A percentile compares a stretch with the other conserved stretches of the same genome.
These are phyloP conservation scores for Blastocystis sp. DNA, from an alignment of 352 stramenopile species.

Conservation along the genomic window DNA sequence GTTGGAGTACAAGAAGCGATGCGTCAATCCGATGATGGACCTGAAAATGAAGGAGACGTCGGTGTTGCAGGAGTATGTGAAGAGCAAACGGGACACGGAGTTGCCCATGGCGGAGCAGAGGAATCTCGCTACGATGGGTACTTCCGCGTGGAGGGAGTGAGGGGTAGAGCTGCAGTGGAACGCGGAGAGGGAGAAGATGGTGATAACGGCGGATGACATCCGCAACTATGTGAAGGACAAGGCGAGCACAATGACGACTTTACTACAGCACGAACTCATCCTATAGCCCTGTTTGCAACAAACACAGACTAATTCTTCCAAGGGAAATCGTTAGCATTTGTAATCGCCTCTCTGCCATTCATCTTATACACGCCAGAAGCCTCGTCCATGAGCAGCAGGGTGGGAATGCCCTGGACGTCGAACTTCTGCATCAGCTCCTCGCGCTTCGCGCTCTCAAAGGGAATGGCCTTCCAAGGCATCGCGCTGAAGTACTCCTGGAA, in stretches of 20 bases:
- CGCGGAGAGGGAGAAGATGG: background rate
- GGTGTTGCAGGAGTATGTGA: background rate
- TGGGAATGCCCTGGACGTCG: slow-evolving; percentile 52
- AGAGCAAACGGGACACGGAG: background rate
- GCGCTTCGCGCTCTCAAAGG: slow-evolving; percentile 35
- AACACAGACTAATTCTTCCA: slow-evolving; percentile 33
- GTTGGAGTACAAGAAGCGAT: background rate
- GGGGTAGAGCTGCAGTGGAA: background rate
- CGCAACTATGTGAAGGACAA: slow-evolving; percentile 16
- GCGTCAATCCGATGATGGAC: background rate
- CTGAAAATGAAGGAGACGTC: slow-evolving; percentile 10
- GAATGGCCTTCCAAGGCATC: slow-evolving; percentile 68
- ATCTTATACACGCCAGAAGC: slow-evolving; percentile 22
- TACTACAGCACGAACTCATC: background rate
- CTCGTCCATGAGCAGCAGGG: slow-evolving; percentile 47
- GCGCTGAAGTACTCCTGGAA: slow-evolving; percentile 64
- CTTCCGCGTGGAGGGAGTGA: background rate
- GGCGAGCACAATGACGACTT: background rate
- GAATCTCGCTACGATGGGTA: slow-evolving; percentile 20
- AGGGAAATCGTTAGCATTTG: slow-evolving; percentile 57
- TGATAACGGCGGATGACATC: slow-evolving; percentile 34
- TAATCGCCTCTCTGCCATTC: slow-evolving; percentile 41
- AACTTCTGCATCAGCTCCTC: slow-evolving; percentile 2
- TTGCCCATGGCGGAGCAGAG: background rate
- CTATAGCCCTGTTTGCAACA: slow-evolving; percentile 10